Base-by-base conservation (phyloP, 2,329 filamentous ascomycete species). In the Trichophyton simii region DNA sequence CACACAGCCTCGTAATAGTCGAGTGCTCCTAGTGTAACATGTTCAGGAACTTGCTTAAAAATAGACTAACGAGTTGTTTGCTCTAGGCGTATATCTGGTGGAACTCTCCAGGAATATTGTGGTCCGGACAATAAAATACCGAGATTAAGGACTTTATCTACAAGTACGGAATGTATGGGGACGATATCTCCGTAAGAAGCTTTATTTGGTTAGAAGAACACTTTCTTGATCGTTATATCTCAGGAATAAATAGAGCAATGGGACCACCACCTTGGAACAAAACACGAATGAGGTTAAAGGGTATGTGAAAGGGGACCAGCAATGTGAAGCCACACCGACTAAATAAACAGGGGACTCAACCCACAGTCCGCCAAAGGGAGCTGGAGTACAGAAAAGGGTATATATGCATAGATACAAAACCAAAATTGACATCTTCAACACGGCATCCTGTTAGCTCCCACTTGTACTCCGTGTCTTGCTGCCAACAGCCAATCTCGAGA, bases 341-440 rank as follows among this genome's bases (percentile, higher is more conserved):
- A 50, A 48, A 50, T 50, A 50, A 50, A 50, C 46, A 50, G 20
- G 46, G 46, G 46, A 50, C 20, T 8, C 20, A 50, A 31, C 46
- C 46, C 20, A 50, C 20, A 22, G 11, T 31, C 46, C 46, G 9
- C 46, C 46, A 28, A 50, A 50, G 8, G 46, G 20, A 50, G 46
- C 13, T 55, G 28, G 50, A 55, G 50, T 55, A 36, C 25, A 55
- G 13, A 55, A 55, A 55, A 36, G 50, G 50, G 50, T 36, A 36
- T 36, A 34, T 55, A 55, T 55, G 50, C 31, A 55, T 55, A 55
- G 28, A 34, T 55, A 50, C 50, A 55, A 36, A 34, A 36, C 31
- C 50, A 55, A 55, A 55, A 55, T 55, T n/a, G 31, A 58, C 31
- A 44, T 44, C 38, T 36, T 46, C 22, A 28, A 58, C 57, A 44